Percentiles rank a stretch among this genome's conserved stretches.
phyloP scores from a whole-genome alignment of 495 filamentous ascomycete species.

The Neurospora sublineolata region DNA sequence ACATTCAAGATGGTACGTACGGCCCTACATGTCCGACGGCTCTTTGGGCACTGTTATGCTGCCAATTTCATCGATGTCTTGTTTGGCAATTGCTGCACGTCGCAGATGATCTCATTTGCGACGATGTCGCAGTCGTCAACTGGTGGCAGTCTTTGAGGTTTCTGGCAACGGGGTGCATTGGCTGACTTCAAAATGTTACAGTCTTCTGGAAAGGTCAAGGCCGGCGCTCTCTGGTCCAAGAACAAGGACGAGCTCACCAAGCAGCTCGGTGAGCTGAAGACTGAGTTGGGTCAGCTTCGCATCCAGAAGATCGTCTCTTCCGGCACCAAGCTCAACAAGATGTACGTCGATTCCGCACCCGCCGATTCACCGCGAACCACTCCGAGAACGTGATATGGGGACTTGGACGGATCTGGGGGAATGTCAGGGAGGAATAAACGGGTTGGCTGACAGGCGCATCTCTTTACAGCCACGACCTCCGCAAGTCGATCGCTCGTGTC shows the following conservation, averaged over 20 bases:
- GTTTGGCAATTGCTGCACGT: neutral
- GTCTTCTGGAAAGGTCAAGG: slow-evolving; percentile 90
- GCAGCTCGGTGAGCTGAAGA: slow-evolving; percentile 89
- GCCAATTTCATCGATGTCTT: neutral
- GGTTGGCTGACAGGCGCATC: slow-evolving; percentile 10
- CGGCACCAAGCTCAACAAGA: slow-evolving; percentile 89
- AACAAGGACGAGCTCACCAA: slow-evolving; percentile 88
- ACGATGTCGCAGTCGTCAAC: neutral
- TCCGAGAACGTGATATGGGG: neutral
- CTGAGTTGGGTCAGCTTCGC: slow-evolving; percentile 81
- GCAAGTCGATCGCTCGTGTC: slow-evolving; percentile 97
- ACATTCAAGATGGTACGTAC: slow-evolving; percentile 22
- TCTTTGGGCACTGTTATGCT: neutral
- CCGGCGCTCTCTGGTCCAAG: slow-evolving; percentile 94
- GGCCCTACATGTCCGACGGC: neutral
- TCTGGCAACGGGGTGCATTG: slow-evolving; percentile 1
- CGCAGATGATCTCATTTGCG: neutral
- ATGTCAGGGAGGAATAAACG: neutral
- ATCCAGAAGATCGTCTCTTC: slow-evolving; percentile 95
- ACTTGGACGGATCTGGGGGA: neutral
- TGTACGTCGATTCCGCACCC: slow-evolving; percentile 50
- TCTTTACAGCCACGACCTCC: slow-evolving; percentile 77
- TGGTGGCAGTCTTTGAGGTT: neutral
- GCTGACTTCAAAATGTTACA: slow-evolving; percentile 30
- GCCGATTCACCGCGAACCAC: neutral